phyloP scores from a whole-genome alignment of 1,139 yeast genomes.

The Insectozyma bohioensis region DNA sequence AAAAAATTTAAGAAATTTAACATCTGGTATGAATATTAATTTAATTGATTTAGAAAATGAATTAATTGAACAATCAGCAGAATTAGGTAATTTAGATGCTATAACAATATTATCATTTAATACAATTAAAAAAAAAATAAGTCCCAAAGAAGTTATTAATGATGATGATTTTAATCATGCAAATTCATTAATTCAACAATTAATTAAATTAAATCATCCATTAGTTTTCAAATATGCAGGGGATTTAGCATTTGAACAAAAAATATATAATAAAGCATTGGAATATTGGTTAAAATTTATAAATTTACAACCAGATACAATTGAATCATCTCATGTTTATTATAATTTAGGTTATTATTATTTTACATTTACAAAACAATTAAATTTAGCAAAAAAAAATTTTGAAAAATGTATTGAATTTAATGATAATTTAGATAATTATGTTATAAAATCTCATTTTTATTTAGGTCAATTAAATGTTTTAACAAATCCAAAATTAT shows the following conservation, averaged over 20 bases:
- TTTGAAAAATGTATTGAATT: slow-evolving; percentile 61
- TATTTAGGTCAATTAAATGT: slow-evolving; percentile 72
- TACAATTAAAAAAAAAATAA: slow-evolving; percentile 34
- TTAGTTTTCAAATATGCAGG: slow-evolving; percentile 72
- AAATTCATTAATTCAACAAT: slow-evolving; percentile 54
- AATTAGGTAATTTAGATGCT: slow-evolving; percentile 79
- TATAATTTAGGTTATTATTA: slow-evolving; percentile 66
- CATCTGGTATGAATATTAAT: slow-evolving; percentile 57
- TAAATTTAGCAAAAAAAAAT: slow-evolving; percentile 51
- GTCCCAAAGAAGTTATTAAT: slow-evolving; percentile 22
- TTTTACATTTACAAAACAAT: slow-evolving; percentile 48
- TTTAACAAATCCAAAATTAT: slow-evolving; percentile 49
- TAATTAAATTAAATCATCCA: slow-evolving; percentile 67
- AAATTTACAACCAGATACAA: slow-evolving; percentile 51
- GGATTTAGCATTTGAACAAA: slow-evolving; percentile 58
- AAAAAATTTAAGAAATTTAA: slow-evolving; percentile 57
- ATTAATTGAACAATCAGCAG: slow-evolving; percentile 79
- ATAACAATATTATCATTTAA: slow-evolving; percentile 69
- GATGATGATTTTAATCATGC: slow-evolving; percentile 65
- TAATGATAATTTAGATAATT: slow-evolving; percentile 56
- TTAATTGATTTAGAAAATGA: slow-evolving; percentile 64
- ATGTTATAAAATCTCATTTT: slow-evolving; percentile 68
- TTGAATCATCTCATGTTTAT: slow-evolving; percentile 71
- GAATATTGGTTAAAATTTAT: slow-evolving; percentile 62
- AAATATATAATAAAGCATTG: slow-evolving; percentile 50